Evolutionary conservation across 2,329 filamentous ascomycete genomes (phyloP).

Genomic region (Aspergillus sp.): DNA sequence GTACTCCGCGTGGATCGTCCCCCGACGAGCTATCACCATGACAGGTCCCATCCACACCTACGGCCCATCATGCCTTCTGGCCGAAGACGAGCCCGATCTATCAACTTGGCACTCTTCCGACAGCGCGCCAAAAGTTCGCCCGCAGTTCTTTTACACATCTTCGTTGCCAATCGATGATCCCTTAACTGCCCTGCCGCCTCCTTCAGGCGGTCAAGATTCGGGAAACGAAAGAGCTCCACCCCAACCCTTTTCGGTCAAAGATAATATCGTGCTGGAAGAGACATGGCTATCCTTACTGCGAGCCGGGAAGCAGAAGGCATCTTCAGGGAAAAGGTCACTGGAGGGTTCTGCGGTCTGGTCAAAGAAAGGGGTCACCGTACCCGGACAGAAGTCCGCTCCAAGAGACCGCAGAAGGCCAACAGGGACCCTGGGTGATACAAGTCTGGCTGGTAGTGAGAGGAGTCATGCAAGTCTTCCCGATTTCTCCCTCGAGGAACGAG

Average conservation of each 20-base stretch:
- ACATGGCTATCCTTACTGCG: slow-evolving; percentile 66
- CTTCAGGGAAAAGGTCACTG: slow-evolving; percentile 5
- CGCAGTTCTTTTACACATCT: slow-evolving; percentile 85
- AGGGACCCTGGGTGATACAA: slow-evolving; percentile 15
- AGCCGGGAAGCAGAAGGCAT: slow-evolving; percentile 12
- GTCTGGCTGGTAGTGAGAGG: slow-evolving; percentile 16
- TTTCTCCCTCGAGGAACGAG: slow-evolving; percentile 18
- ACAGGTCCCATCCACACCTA: slow-evolving; percentile 56
- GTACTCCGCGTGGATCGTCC: neutral
- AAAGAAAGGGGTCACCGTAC: slow-evolving; percentile 26
- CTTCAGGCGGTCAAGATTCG: slow-evolving; percentile 48
- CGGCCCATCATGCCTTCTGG: slow-evolving; percentile 57
- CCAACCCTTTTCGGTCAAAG: slow-evolving; percentile 73
- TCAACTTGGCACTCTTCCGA: slow-evolving; percentile 35
- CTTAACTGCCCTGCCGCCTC: slow-evolving; percentile 65
- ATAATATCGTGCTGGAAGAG: slow-evolving; percentile 76
- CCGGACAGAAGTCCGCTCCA: slow-evolving; percentile 14
- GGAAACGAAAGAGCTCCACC: slow-evolving; percentile 60
- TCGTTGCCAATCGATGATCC: slow-evolving; percentile 83
- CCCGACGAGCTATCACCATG: slow-evolving; percentile 28
- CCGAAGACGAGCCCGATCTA: slow-evolving; percentile 35
- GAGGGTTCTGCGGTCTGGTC: slow-evolving; percentile 9
- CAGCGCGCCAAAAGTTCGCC: slow-evolving; percentile 58
- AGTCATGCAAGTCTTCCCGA: slow-evolving; percentile 16
- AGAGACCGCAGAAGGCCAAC: slow-evolving; percentile 13